phyloP scores from a whole-genome alignment of 768 basidiomycete genomes.

The Pisolithus marmoratus region DNA sequence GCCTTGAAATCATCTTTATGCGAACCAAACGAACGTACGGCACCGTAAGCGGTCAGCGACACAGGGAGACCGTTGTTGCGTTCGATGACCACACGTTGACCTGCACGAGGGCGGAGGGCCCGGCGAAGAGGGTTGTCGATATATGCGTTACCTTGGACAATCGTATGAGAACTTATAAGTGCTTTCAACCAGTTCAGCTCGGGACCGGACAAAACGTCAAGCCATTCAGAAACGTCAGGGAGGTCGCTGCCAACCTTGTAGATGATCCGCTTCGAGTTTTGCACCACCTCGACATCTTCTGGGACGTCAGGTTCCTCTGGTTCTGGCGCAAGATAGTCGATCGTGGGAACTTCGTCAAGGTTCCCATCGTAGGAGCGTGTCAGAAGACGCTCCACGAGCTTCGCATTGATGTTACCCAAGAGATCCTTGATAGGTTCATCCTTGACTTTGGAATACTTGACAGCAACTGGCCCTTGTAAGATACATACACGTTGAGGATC shows the following conservation, averaged over 20 bases:
- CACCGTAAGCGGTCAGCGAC: constrained; percentile 67
- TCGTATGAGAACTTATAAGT: constrained; percentile 69
- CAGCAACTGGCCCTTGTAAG: constrained; percentile 94
- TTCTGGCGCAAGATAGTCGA: constrained; percentile 77
- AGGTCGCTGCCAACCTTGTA: constrained; percentile 47
- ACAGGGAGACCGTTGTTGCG: constrained; percentile 40
- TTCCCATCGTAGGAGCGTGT: constrained; percentile 76
- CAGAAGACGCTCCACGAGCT: constrained; percentile 74
- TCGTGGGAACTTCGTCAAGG: constrained; percentile 61
- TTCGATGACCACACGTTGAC: constrained; percentile 71
- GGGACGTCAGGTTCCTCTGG: constrained; percentile 33
- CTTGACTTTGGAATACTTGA: constrained; percentile 78
- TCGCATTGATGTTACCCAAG: constrained; percentile 78
- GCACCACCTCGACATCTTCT: constrained; percentile 38
- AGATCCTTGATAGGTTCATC: constrained; percentile 94
- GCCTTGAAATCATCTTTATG: constrained; percentile 80
- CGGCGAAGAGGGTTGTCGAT: constrained; percentile 87
- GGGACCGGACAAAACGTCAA: constrained; percentile 79
- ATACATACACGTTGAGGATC: constrained; percentile 98
- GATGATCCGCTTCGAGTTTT: constrained; percentile 38
- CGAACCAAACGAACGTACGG: constrained; percentile 71
- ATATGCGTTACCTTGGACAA: constrained; percentile 83
- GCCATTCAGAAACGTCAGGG: constrained; percentile 69
- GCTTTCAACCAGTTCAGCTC: constrained; percentile 84
- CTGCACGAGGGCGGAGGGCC: constrained; percentile 73